phyloP scores from a whole-genome alignment of 192 early-diverging fungal genomes.

The Backusella psychrophila region DNA sequence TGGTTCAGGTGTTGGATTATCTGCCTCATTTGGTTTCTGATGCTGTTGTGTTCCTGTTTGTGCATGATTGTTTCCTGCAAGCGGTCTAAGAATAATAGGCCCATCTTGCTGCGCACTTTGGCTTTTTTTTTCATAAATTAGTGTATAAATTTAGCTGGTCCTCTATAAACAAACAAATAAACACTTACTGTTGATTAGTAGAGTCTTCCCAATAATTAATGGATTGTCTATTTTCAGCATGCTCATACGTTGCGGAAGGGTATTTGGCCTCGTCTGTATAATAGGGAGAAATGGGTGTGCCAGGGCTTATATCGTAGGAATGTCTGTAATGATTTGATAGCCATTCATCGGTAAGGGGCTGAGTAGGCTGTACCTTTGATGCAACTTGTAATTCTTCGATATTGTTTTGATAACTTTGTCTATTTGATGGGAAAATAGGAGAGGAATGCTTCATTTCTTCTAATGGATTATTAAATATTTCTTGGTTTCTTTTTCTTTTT shows the following conservation, averaged over 20 bases:
- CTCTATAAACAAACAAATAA: not conserved
- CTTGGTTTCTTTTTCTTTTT: not conserved
- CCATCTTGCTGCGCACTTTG: not conserved
- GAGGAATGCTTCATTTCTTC: not conserved
- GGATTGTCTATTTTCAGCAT: not conserved
- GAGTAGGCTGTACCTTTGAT: not conserved
- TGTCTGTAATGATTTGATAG: not conserved
- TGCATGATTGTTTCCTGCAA: conserved; percentile 2
- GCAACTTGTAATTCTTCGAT: not conserved
- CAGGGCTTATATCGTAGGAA: not conserved
- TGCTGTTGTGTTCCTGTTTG: conserved; percentile 1
- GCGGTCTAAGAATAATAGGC: not conserved
- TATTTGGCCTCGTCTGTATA: not conserved
- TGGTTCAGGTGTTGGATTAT: not conserved
- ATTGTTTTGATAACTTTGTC: not conserved
- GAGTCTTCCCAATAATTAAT: not conserved
- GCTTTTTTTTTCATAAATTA: not conserved
- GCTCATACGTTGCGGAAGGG: not conserved
- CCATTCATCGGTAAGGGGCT: conserved; percentile 5
- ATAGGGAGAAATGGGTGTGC: not conserved
- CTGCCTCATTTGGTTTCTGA: conserved; percentile 4
- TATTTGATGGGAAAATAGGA: not conserved
- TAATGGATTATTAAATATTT: not conserved
- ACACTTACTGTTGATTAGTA: not conserved
- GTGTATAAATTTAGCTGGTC: not conserved